These are phyloP conservation scores for Hyaloscypha variabilis DNA, from an alignment of 495 filamentous ascomycete genomes.

Conservation along the genomic window DNA sequence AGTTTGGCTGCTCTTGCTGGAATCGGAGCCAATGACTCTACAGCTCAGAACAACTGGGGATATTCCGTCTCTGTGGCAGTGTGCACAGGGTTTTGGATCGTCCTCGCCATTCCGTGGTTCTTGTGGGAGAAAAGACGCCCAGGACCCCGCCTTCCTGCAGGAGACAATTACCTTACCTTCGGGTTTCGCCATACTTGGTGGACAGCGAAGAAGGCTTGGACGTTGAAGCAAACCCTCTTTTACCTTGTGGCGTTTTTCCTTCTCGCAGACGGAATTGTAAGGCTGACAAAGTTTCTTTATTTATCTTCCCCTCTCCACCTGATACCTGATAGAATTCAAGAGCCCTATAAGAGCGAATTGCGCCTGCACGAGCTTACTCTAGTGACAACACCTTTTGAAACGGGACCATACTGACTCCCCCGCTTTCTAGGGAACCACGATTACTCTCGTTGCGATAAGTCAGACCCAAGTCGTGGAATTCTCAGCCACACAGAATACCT, in stretches of 20 bases:
- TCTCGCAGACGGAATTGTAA: slow-evolving; percentile 27
- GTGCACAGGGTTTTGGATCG: slow-evolving; percentile 31
- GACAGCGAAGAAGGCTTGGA: slow-evolving; percentile 26
- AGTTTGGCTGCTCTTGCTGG: slow-evolving; percentile 29
- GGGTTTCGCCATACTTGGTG: slow-evolving; percentile 31
- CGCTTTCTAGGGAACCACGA: not conserved
- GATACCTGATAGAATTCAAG: no score
- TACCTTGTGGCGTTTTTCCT: slow-evolving; percentile 31
- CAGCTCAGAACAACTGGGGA: slow-evolving; percentile 30
- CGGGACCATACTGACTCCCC: no score
- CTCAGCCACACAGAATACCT: slow-evolving; percentile 31
- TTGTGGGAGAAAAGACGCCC: slow-evolving; percentile 32
- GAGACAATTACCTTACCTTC: slow-evolving; percentile 32
- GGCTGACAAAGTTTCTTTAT: no score
- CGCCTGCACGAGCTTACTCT: no score
- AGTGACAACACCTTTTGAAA: no score
- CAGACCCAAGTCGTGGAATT: slow-evolving; percentile 30
- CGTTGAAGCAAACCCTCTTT: slow-evolving; percentile 31
- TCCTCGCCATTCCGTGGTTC: slow-evolving; percentile 33
- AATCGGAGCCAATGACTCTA: slow-evolving; percentile 25
- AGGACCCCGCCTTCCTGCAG: slow-evolving; percentile 24
- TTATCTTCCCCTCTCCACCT: no score
- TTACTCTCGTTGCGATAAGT: slow-evolving; percentile 26
- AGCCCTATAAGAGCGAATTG: no score
- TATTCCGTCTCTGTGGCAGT: slow-evolving; percentile 32